These are phyloP conservation scores for Brasilioporus rufonigricans DNA, from an alignment of 768 basidiomycete species.

Conservation along the genomic window DNA sequence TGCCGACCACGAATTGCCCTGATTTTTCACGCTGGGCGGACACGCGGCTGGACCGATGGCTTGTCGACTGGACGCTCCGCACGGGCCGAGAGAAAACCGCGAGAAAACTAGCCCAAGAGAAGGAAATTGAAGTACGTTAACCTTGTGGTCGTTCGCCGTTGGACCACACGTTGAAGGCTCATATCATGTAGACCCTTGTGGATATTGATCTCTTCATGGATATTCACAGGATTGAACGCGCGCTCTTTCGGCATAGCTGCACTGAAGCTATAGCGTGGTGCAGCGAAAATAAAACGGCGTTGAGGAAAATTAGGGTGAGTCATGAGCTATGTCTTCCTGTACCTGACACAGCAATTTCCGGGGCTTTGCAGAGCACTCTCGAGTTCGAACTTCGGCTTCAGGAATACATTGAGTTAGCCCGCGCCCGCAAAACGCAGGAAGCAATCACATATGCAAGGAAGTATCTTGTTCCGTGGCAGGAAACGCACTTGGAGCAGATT, in stretches of 20 bases:
- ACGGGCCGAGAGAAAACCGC: slow-evolving; percentile 79
- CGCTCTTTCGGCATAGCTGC: slow-evolving; percentile 72
- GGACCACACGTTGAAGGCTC: slow-evolving; percentile 17
- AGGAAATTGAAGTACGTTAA: slow-evolving; percentile 69
- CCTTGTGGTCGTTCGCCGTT: slow-evolving; percentile 18
- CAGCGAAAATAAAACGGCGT: slow-evolving; percentile 89
- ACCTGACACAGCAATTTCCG: slow-evolving; percentile 17
- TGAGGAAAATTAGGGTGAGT: slow-evolving; percentile 85
- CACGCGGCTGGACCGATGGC: slow-evolving; percentile 79
- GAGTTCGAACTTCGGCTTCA: slow-evolving; percentile 96
- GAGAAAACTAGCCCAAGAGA: slow-evolving; percentile 67
- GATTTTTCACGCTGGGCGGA: slow-evolving; percentile 78
- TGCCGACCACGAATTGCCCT: slow-evolving; percentile 48
- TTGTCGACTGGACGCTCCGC: slow-evolving; percentile 90
- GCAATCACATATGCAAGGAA: slow-evolving; percentile 86
- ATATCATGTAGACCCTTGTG: slow-evolving; percentile 62
- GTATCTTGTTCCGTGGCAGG: slow-evolving; percentile 78
- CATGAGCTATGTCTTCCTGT: slow-evolving; percentile 7
- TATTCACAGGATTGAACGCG: slow-evolving; percentile 81
- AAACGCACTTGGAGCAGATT: slow-evolving; percentile 77
- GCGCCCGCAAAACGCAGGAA: slow-evolving; percentile 59
- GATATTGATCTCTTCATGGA: slow-evolving; percentile 92
- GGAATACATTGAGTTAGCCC: slow-evolving; percentile 91
- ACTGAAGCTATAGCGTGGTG: slow-evolving; percentile 94
- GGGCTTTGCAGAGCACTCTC: slow-evolving; percentile 69